A percentile compares a stretch with the other conserved stretches of the same genome.
These are phyloP conservation scores for Salix purpurea DNA, from an alignment of 345 rosid species.

Conservation along the genomic window DNA sequence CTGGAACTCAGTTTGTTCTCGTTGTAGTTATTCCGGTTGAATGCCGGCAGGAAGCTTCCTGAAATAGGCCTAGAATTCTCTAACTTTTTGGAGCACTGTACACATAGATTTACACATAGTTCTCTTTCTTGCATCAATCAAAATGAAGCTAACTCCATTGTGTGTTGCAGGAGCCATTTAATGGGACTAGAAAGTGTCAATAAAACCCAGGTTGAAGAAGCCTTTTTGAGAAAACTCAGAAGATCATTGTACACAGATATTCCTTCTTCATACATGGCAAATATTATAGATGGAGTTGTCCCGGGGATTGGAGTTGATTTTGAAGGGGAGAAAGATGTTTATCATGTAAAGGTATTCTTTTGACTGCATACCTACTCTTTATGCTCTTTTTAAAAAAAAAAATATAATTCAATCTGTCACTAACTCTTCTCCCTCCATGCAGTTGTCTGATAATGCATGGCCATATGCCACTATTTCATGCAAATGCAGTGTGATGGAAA, in stretches of 20 bases:
- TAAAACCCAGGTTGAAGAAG: constrained; percentile 27
- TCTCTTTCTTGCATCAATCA: no score
- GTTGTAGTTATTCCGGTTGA: no score
- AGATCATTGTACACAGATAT: constrained; percentile 38
- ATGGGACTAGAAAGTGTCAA: constrained; percentile 13
- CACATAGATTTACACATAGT: no score
- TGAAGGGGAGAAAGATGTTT: constrained; percentile 43
- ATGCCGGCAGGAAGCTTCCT: no score
- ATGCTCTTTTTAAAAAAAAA: not conserved
- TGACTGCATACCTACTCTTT: not conserved
- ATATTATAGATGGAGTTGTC: constrained; percentile 23
- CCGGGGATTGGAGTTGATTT: constrained; percentile 35
- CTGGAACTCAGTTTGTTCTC: no score
- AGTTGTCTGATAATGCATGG: constrained; percentile 38
- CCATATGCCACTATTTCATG: constrained; percentile 38
- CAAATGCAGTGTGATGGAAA: constrained; percentile 47
- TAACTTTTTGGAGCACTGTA: no score
- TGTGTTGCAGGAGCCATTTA: constrained; percentile 27
- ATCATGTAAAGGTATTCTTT: constrained; percentile 46
- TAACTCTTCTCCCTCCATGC: constrained; percentile 10
- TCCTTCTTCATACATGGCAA: constrained; percentile 38
- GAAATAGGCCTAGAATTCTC: no score
- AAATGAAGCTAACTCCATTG: not conserved
- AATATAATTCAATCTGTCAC: not conserved
- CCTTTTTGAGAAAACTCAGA: constrained; percentile 17